phyloP scores from a whole-genome alignment of 2,329 filamentous ascomycete genomes.

The Colletotrichum sp. region DNA sequence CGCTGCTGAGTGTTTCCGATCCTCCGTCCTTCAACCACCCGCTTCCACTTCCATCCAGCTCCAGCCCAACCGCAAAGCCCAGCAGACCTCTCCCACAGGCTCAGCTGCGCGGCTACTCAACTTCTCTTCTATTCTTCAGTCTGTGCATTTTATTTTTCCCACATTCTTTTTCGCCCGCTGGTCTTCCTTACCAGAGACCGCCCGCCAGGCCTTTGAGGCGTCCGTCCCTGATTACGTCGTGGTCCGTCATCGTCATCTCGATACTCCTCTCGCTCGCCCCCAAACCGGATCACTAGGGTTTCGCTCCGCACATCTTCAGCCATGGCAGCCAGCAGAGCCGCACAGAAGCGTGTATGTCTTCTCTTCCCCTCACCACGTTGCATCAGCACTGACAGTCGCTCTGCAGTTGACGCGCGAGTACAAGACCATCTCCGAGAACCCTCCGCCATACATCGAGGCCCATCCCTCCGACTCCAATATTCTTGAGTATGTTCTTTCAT shows the following conservation, averaged over 20 bases:
- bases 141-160: background rate
- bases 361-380: background rate
- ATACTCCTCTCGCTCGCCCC: background rate
- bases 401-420: constrained; percentile 65
- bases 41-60: background rate
- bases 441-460: constrained; percentile 86
- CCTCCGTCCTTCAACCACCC: background rate
- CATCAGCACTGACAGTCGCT: constrained; percentile 24
- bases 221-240: constrained; percentile 20
- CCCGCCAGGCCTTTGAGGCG: background rate
- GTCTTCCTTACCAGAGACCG: background rate
- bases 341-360: constrained; percentile 69
- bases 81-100: background rate
- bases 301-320: constrained; percentile 5
- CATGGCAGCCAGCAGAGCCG: constrained; percentile 73
- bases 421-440: constrained; percentile 71
- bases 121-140: background rate
- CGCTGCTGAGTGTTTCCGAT: background rate
- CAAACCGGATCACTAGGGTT: background rate
- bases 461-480: constrained; percentile 93
- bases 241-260: background rate
- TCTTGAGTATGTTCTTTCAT: constrained; percentile 67
- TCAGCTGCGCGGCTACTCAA: background rate
- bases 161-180: constrained; percentile 23
- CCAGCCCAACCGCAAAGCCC: background rate